phyloP scores from a whole-genome alignment of 108 stramenopile genomes.

The Skeletonema marinoi region DNA sequence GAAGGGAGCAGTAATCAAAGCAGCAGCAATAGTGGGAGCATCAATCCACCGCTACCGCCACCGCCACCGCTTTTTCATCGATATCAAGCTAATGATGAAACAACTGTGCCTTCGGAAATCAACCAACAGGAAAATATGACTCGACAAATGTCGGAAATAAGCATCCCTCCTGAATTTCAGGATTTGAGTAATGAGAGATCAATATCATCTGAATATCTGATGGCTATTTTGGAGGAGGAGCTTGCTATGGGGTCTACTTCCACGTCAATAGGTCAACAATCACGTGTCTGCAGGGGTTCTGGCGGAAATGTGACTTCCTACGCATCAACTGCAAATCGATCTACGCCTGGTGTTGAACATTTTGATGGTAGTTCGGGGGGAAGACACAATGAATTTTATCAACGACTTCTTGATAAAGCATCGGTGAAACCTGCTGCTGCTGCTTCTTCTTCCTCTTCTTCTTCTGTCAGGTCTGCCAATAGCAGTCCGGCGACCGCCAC shows the following conservation, averaged over 20 bases:
- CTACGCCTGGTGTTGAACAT: neutral
- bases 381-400: neutral
- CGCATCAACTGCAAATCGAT: neutral
- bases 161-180: neutral
- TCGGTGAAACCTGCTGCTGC: neutral
- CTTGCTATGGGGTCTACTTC: neutral
- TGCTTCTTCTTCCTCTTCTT: neutral
- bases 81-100: neutral
- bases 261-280: neutral
- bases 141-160: neutral
- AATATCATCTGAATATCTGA: neutral
- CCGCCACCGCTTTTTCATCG: neutral
- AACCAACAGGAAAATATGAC: neutral
- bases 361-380: neutral
- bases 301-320: neutral
- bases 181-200: neutral
- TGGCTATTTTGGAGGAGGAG: neutral
- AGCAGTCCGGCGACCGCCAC: neutral
- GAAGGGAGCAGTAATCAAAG: neutral
- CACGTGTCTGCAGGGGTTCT: neutral
- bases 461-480: neutral
- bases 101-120: neutral
- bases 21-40: neutral
- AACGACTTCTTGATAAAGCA: neutral
- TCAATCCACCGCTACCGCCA: neutral